A percentile compares a stretch with the other conserved stretches of the same genome.
These are phyloP conservation scores for Endogone sp. DNA, from an alignment of 192 early-diverging fungal species.

Conservation along the genomic window DNA sequence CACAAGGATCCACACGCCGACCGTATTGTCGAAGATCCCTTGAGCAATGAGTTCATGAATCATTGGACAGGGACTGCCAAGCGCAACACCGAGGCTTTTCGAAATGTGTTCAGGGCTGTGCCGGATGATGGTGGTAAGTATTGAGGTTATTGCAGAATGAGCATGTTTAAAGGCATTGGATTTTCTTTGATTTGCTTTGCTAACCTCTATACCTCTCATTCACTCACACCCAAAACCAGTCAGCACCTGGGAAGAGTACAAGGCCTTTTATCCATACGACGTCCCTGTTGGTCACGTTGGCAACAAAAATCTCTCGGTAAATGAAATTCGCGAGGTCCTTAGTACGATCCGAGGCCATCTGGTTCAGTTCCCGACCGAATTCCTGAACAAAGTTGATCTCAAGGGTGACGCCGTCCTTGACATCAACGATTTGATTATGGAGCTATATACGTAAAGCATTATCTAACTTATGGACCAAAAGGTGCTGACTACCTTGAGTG, in stretches of 20 bases:
- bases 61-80: conserved; percentile 64
- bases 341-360: conserved; percentile 47
- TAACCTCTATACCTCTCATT: neutral
- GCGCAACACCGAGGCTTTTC: conserved; percentile 64
- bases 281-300: conserved; percentile 43
- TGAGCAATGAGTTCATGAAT: conserved; percentile 49
- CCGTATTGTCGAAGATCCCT: conserved; percentile 59
- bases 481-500: too few species aligned
- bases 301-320: conserved; percentile 38
- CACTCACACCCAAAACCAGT: conserved; percentile 10
- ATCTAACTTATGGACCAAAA: too few species aligned
- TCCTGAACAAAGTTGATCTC: conserved; percentile 45
- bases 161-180: neutral
- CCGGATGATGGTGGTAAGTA: conserved; percentile 68
- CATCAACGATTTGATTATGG: conserved; percentile 20
- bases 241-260: conserved; percentile 47
- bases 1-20: conserved; percentile 26
- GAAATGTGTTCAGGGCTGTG: conserved; percentile 81
- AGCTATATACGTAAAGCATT: conserved; percentile 28
- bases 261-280: conserved; percentile 40
- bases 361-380: conserved; percentile 47
- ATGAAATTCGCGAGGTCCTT: conserved; percentile 31
- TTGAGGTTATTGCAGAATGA: conserved; percentile 15
- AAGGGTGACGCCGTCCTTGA: conserved; percentile 28
- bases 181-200: neutral